Evolutionary conservation across 495 filamentous ascomycete genomes (phyloP), one percentile per base, ranked within the genome.

Genomic region (Parathielavia appendiculata): DNA sequence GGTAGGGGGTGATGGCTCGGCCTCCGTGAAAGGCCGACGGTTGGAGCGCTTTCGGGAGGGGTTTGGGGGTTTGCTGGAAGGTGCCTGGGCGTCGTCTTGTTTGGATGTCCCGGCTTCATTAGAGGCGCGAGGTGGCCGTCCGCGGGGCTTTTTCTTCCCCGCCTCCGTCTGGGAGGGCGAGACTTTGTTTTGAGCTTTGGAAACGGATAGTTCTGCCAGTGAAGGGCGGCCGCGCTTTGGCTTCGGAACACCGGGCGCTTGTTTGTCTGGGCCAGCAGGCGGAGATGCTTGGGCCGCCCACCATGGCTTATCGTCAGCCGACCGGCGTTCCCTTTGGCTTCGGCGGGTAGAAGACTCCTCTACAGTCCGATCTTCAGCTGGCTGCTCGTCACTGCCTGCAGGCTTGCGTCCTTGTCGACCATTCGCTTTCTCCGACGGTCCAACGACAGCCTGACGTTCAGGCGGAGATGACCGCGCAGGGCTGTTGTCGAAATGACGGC

Each of bases 161-260:
- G 9, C 58, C 35, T 4, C 46, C 35, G 48, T 47, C 10, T 40
- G 47, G 16, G 36, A 35, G 26, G 51, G 22, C 0, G 38, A n/a
- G 11, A 38, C 5, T 49, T 60, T 54, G 49, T 67, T 66, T 23
- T 72, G 69, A 1, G 58, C 59, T 40, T 60, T 51, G 4, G 66
- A 64, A 19, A 63, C 46, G 9, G 69, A 47, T 0, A 66, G 46
- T 36, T 73, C 69, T 22, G 56, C 55, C 0, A 73, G 43, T 2
- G 64, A 61, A 4, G 56, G 51, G 6, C 67, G 63, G n/a, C 54
- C 53, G 13, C 56, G 62, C n/a, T 60, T 56, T 22, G 17, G 36
- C n/a, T 61, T 57, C 34, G 46, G 22, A 2, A 52, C 44, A 7
- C 34, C 54, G 9, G 44, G 20, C 5, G 16, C 22, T n/a, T 19